Conservation (phyloP, 257 asterid species). For the Fraxinus cuspidata region DNA sequence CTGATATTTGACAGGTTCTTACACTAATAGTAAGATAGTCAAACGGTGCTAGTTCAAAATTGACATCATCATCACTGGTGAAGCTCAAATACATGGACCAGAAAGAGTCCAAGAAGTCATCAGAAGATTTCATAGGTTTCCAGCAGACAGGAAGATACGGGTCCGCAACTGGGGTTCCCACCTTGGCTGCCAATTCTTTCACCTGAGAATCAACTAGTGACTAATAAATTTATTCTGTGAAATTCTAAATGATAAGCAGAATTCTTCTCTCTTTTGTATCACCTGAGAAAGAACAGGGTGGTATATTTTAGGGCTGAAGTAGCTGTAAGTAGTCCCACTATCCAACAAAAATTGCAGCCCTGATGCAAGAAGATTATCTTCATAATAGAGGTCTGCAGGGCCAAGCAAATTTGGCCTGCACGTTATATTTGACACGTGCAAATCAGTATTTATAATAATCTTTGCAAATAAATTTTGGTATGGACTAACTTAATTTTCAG, state of each 20-base stretch:
- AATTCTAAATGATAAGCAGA: not conserved
- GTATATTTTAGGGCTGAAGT: slow-evolving; percentile 34
- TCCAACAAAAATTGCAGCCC: slow-evolving; percentile 25
- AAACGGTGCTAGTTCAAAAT: not conserved
- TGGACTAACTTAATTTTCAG: not conserved
- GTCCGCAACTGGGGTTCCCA: not conserved
- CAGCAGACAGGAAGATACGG: slow-evolving; percentile 1
- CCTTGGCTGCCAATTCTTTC: not conserved
- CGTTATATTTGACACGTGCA: not conserved
- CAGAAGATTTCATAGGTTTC: not conserved
- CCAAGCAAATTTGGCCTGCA: not conserved
- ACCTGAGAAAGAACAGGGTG: slow-evolving; percentile 39
- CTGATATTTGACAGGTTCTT: not conserved
- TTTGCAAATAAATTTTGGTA: not conserved
- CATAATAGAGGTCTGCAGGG: not conserved
- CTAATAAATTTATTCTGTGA: not conserved
- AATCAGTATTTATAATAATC: not conserved
- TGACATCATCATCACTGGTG: not conserved
- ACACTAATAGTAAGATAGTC: not conserved
- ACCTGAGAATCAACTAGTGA: not conserved
- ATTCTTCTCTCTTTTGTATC: slow-evolving; percentile 12
- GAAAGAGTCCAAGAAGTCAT: not conserved
- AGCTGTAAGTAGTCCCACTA: slow-evolving; percentile 53
- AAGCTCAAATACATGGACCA: not conserved
- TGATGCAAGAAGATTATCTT: not conserved